phyloP scores from a whole-genome alignment of 495 filamentous ascomycete genomes.

The Penicillium waksmanii region DNA sequence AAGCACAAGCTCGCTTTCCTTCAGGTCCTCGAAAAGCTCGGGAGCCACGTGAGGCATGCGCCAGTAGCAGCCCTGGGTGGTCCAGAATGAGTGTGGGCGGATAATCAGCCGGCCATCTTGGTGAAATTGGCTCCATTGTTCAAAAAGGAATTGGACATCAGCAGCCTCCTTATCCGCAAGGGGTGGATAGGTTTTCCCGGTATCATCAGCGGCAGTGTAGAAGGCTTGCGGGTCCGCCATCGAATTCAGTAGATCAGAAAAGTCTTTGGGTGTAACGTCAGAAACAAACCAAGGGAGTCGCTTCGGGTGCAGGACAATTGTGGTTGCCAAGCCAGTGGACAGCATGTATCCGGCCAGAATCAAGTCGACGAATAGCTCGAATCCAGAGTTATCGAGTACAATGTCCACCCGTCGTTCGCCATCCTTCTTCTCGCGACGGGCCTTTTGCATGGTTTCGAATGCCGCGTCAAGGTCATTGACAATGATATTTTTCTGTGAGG shows the following conservation, averaged over 20 bases:
- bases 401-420: slow-evolving; percentile 79
- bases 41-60: slow-evolving; percentile 69
- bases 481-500: slow-evolving; percentile 84
- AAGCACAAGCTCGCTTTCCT: slow-evolving; percentile 83
- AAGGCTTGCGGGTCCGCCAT: slow-evolving; percentile 75
- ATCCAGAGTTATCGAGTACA: slow-evolving; percentile 93
- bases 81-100: slow-evolving; percentile 89
- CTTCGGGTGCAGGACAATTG: slow-evolving; percentile 90
- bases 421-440: slow-evolving; percentile 55
- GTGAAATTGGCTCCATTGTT: slow-evolving; percentile 78
- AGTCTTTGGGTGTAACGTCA: slow-evolving; percentile 86
- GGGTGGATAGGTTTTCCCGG: slow-evolving; percentile 56
- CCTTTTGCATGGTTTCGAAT: slow-evolving; percentile 69
- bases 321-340: slow-evolving; percentile 77
- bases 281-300: slow-evolving; percentile 97
- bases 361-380: slow-evolving; percentile 94
- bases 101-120: slow-evolving; percentile 79
- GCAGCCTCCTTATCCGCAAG: slow-evolving; percentile 68
- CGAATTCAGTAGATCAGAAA: slow-evolving; percentile 74
- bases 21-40: slow-evolving; percentile 76
- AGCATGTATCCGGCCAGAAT: slow-evolving; percentile 89
- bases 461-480: slow-evolving; percentile 78
- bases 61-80: slow-evolving; percentile 82
- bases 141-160: slow-evolving; percentile 75
- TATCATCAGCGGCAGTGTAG: slow-evolving; percentile 74